These are phyloP conservation scores for Coffea humblotiana DNA, from an alignment of 305 asterid genomes.

Conservation along the genomic window DNA sequence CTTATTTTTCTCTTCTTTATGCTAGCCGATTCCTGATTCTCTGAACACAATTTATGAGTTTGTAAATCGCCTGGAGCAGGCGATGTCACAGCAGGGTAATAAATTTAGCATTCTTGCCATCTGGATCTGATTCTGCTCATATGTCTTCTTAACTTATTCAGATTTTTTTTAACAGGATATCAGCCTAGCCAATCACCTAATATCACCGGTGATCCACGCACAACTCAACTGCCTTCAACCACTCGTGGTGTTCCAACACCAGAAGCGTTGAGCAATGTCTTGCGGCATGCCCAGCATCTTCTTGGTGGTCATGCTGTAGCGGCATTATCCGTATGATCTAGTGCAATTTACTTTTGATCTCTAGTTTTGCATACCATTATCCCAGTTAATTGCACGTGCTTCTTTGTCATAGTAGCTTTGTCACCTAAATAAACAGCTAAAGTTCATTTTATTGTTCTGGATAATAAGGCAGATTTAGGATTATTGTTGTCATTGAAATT, in stretches of 20 bases:
- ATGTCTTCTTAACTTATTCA: slow-evolving; percentile 16
- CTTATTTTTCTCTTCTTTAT: slow-evolving; percentile 19
- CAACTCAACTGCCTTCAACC: slow-evolving; percentile 54
- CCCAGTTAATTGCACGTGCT: neutral
- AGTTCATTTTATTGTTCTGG: neutral
- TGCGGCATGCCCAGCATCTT: slow-evolving; percentile 62
- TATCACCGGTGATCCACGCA: slow-evolving; percentile 30
- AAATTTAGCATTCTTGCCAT: slow-evolving; percentile 6
- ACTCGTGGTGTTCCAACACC: slow-evolving; percentile 58
- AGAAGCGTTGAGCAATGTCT: slow-evolving; percentile 60
- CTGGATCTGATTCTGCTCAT: slow-evolving; percentile 13
- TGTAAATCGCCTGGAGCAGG: slow-evolving; percentile 70
- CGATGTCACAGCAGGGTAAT: slow-evolving; percentile 62
- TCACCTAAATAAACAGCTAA: neutral
- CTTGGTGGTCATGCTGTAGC: slow-evolving; percentile 58
- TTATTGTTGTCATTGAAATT: neutral
- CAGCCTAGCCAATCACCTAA: slow-evolving; percentile 48
- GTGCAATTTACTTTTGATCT: slow-evolving; percentile 5
- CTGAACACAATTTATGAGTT: slow-evolving; percentile 71
- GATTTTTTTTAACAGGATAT: slow-evolving; percentile 30
- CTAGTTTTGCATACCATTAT: neutral
- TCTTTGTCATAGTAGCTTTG: neutral
- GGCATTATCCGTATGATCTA: slow-evolving; percentile 70
- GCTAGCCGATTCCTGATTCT: slow-evolving; percentile 84
- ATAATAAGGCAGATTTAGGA: neutral